Base-by-base conservation (phyloP, 2,329 filamentous ascomycete species). In the Orbilia javanica region DNA sequence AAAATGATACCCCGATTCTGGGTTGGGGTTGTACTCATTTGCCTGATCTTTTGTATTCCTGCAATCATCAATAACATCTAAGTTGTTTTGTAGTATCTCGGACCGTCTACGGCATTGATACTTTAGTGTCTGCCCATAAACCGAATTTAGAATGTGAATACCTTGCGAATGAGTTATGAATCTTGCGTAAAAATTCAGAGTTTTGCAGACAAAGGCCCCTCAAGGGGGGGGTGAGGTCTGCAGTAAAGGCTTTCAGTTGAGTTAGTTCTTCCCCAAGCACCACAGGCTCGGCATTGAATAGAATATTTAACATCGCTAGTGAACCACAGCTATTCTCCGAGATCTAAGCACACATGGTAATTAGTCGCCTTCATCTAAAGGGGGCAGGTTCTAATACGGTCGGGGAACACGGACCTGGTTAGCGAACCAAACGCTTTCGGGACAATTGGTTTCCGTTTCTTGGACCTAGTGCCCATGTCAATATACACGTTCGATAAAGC, bases 271-370 rank as follows among this genome's bases (percentile, higher is more conserved):
- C 85, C 3, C 94, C 93, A 4, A 97, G 87, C 10, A 89, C 85
- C 2, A 93, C 84, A 0, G 86, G 86, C 0, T 89, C 85, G 25
- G 90, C 87, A 82, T 98, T 98, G 89, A 97, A 96, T 82, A 97
- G 86, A 77, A 97, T 97, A 82, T 98, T 98, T 81, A 97, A 88
- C 80, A 98, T 87, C 2, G 96, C 94, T 53, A 97, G 89, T n/a
- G 93, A 96, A 20, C 93, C 96, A 84, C 96, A 99, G 27, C 93
- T 91, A 84, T 97, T 97, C 69, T 89, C 88, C 0, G 90, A 91
- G 0, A 92, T 93, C 91, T 95, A 79, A 11, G 31, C 6, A 42
- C 25, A 20, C n/a, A 29, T 3, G n/a, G 11, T 1, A 10, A 18
- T 53, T 68, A 55, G 22, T 52, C n/a, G 18, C 31, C 8, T 48